Base-by-base conservation (phyloP, 2,329 filamentous ascomycete species). In the Elsinoe batatas region DNA sequence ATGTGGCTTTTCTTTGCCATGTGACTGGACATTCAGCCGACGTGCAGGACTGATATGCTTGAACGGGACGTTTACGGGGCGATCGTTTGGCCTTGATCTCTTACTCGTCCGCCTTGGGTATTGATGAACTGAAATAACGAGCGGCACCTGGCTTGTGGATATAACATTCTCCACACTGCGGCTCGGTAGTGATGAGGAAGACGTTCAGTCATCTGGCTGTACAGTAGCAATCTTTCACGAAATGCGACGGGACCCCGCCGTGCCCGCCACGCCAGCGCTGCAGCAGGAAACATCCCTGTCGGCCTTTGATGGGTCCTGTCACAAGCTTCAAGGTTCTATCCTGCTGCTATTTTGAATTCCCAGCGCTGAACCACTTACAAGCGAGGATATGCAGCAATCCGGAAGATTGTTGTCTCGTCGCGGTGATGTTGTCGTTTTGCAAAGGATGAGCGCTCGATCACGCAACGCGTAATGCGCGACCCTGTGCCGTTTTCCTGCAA, bases 381-480 rank as follows among this genome's bases (percentile, higher is more conserved):
- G 26, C 44, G 33, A 49, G 44, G 4, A 49, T 12, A 49, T 49
- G 44, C 44, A 35, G 15, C 17, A 20, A 49, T 11, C 44, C 44
- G 44, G 44, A 49, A 17, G 13, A 35, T 26, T 49, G 12, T 30
- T 49, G 44, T 30, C 26, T 30, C 26, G 26, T 30, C 26, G 26
- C 26, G 26, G 26, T 30, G 4, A 30, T 30, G 44, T n/a, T 30
- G 44, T 8, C 33, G 44, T 36, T 49, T 35, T 33, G 32, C 32
- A 33, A 37, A 35, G 47, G 47, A 38, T 38, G 35, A 51, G 47
- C 35, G 33, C 15, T 38, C 26, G 17, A 51, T 51, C 47, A 51
- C n/a, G 47, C 15, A 26, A 51, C 33, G 47, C 47, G 47, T 51
- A 51, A 51, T 51, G 47, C 47, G 18, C 47, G 47, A 51, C 33